phyloP scores from a whole-genome alignment of 1,284 basidiomycete genomes.

The Fomitopsis schrenkii region DNA sequence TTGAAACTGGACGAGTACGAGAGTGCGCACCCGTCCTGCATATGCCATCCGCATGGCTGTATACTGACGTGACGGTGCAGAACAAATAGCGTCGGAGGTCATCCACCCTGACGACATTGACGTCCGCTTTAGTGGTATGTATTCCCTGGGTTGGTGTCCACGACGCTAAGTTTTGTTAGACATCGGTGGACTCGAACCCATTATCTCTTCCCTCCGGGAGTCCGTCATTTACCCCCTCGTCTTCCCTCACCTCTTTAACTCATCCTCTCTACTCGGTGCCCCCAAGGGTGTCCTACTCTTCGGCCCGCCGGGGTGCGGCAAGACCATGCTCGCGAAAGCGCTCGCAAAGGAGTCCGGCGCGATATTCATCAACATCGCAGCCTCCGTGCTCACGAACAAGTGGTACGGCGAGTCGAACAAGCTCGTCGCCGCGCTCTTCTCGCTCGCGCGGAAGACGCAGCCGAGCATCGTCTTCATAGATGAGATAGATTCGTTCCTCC shows the following conservation, averaged over 20 bases:
- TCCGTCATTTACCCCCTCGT: slow-evolving; percentile 95
- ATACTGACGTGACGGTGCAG: slow-evolving; percentile 32
- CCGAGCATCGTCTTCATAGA: slow-evolving; percentile 82
- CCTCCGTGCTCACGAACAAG: slow-evolving; percentile 80
- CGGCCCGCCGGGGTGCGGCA: slow-evolving; percentile 91
- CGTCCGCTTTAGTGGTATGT: slow-evolving; percentile 66
- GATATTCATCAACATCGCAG: slow-evolving; percentile 92
- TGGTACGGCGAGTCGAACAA: slow-evolving; percentile 99
- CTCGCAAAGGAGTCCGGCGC: slow-evolving; percentile 96
- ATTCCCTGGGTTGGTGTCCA: slow-evolving; percentile 1
- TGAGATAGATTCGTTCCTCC: slow-evolving; percentile 86
- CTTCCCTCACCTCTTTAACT: slow-evolving; percentile 86
- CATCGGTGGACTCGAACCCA: slow-evolving; percentile 94
- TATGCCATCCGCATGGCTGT: background rate
- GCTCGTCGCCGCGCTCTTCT: slow-evolving; percentile 85
- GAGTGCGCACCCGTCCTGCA: slow-evolving; percentile 39
- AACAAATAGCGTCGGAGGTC: slow-evolving; percentile 78
- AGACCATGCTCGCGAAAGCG: slow-evolving; percentile 95
- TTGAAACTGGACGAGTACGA: slow-evolving; percentile 80
- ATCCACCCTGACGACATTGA: slow-evolving; percentile 85
- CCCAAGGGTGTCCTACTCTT: slow-evolving; percentile 84
- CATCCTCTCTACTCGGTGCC: slow-evolving; percentile 68
- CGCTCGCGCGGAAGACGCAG: slow-evolving; percentile 71
- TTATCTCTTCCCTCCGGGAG: slow-evolving; percentile 89
- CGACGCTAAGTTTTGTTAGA: slow-evolving; percentile 39